Evolutionary conservation across 2,329 filamentous ascomycete species (phyloP).

Genomic region (Arthrinium phaeospermum): DNA sequence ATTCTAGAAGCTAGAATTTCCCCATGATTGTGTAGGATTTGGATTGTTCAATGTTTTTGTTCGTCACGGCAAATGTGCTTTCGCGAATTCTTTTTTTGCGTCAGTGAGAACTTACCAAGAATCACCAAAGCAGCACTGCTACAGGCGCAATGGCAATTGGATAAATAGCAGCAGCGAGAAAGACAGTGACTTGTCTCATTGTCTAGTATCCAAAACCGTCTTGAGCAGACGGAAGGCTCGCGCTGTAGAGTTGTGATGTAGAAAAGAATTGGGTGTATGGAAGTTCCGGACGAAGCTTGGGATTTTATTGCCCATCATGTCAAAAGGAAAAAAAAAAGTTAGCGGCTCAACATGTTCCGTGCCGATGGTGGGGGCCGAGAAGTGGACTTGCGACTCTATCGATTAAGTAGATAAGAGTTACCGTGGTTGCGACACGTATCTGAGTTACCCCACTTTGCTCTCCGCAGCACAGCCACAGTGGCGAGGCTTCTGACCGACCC

Average conservation of each 20-base stretch:
- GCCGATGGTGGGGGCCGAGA: neutral
- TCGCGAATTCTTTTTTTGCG: constrained; percentile 3
- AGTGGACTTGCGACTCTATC: neutral
- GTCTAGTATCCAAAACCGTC: neutral
- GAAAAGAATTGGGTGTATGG: neutral
- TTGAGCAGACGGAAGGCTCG: neutral
- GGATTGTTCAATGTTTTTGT: constrained; percentile 61
- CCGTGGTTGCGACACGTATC: neutral
- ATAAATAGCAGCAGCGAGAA: constrained; percentile 15
- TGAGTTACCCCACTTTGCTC: neutral
- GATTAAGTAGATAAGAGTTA: neutral
- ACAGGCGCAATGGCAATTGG: constrained; percentile 21
- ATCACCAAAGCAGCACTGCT: constrained; percentile 11
- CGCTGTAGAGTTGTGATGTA: constrained; percentile 6
- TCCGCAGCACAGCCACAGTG: constrained; percentile 5
- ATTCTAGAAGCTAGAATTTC: constrained; percentile 57
- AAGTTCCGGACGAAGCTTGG: neutral
- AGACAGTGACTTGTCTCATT: neutral
- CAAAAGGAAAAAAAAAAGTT: constrained; percentile 3
- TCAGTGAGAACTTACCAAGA: constrained; percentile 19
- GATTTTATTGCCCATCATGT: constrained; percentile 6
- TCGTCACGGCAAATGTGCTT: constrained; percentile 48
- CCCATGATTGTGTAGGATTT: constrained; percentile 66
- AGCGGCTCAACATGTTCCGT: constrained; percentile 13
- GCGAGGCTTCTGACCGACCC: neutral